Conservation (phyloP, 371 early-diverging fungal genomes). For the Syncephalastrum racemosum region DNA sequence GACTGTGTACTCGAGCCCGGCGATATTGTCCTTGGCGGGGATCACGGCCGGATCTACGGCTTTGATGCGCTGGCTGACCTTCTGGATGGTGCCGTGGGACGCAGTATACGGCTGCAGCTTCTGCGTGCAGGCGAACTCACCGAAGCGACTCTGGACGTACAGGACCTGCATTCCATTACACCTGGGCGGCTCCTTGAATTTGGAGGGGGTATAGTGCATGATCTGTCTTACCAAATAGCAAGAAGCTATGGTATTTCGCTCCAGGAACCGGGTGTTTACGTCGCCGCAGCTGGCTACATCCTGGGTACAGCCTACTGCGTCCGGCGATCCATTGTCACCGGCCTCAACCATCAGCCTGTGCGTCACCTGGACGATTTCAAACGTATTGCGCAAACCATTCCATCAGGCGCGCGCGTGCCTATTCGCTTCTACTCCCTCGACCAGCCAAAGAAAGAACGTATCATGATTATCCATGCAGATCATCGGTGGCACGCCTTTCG, state of each 20-base stretch:
- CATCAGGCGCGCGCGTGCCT: constrained; percentile 81
- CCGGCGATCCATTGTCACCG: constrained; percentile 68
- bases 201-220: constrained; percentile 83
- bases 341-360: constrained; percentile 72
- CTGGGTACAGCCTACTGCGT: constrained; percentile 63
- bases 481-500: constrained; percentile 83
- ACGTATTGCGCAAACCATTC: constrained; percentile 61
- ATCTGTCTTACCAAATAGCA: constrained; percentile 84
- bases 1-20: constrained; percentile 65
- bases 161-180: constrained; percentile 79
- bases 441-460: constrained; percentile 70
- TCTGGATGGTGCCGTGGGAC: constrained; percentile 70
- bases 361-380: constrained; percentile 80
- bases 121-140: constrained; percentile 68
- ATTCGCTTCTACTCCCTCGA: constrained; percentile 71
- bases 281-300: constrained; percentile 74
- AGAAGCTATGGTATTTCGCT: constrained; percentile 59
- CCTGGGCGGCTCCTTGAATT: constrained; percentile 76
- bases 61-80: constrained; percentile 69
- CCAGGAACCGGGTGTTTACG: constrained; percentile 79
- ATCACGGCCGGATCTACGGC: constrained; percentile 62
- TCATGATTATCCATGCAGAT: constrained; percentile 79
- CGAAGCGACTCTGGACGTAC: constrained; percentile 53
- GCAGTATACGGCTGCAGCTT: constrained; percentile 56
- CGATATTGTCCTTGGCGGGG: constrained; percentile 67